Percentiles rank a stretch among this genome's conserved stretches.
These are phyloP conservation scores for Rhynchosporium agropyri DNA, from an alignment of 2,329 filamentous ascomycete genomes.

Conservation along the genomic window DNA sequence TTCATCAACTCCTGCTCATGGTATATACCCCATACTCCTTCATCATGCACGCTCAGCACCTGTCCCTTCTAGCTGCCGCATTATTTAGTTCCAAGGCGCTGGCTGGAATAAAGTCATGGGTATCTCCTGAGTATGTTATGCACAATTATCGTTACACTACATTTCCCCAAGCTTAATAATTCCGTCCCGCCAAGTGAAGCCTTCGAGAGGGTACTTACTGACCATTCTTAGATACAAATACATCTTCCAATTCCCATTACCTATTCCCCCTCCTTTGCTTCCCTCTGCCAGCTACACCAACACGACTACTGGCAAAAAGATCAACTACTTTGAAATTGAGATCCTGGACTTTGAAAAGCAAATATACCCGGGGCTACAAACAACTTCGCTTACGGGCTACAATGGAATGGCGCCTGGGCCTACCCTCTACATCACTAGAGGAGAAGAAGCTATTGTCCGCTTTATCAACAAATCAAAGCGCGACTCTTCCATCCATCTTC, in stretches of 20 bases:
- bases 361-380: constrained; percentile 48
- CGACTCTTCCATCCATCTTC: constrained; percentile 26
- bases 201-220: background rate
- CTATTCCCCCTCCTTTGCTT: constrained; percentile 27
- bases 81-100: constrained; percentile 9
- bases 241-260: constrained; percentile 31
- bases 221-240: constrained; percentile 29
- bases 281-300: constrained; percentile 28
- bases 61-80: constrained; percentile 1
- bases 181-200: background rate
- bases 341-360: constrained; percentile 47
- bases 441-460: constrained; percentile 55
- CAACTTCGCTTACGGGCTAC: constrained; percentile 51
- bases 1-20: background rate
- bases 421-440: constrained; percentile 48
- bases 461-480: constrained; percentile 48
- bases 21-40: background rate
- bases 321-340: constrained; percentile 52
- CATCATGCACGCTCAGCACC: constrained; percentile 12
- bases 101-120: constrained; percentile 17
- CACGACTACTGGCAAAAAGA: constrained; percentile 31
- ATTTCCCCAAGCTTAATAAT: background rate
- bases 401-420: constrained; percentile 58
- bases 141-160: background rate
- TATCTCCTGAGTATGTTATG: constrained; percentile 14